phyloP scores from a whole-genome alignment of 208 protist species.

The Angomonas ambiguus region DNA sequence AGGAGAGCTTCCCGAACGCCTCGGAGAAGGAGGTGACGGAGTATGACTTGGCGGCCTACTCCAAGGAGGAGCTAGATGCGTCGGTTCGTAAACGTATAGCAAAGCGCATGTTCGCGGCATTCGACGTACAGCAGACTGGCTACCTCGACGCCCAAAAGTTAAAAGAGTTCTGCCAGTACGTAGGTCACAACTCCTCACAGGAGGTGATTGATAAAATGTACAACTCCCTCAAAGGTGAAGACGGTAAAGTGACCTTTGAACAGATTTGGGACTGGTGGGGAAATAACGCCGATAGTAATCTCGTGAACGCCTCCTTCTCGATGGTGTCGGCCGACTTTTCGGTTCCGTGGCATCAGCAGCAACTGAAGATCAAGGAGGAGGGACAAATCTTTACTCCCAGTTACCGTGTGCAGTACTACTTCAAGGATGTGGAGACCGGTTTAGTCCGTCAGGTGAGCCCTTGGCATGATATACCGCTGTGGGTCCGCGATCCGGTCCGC shows the following conservation, averaged over 20 bases:
- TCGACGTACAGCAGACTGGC: conserved; percentile 80
- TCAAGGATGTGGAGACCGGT: conserved; percentile 81
- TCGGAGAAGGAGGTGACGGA: conserved; percentile 33
- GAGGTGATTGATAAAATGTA: conserved; percentile 55
- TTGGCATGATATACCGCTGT: conserved; percentile 91
- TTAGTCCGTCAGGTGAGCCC: conserved; percentile 76
- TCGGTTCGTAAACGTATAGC: conserved; percentile 78
- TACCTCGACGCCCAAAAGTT: conserved; percentile 61
- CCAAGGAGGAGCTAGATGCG: conserved; percentile 67
- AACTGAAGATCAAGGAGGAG: conserved; percentile 77
- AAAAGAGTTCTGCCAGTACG: conserved; percentile 74
- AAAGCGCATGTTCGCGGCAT: conserved; percentile 84
- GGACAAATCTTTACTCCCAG: conserved; percentile 88
- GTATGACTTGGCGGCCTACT: conserved; percentile 79
- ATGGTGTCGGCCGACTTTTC: conserved; percentile 85
- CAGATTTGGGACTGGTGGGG: conserved; percentile 86
- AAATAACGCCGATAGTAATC: conserved; percentile 34
- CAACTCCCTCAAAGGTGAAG: conserved; percentile 41
- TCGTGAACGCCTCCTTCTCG: conserved; percentile 68
- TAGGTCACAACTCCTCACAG: conserved; percentile 45
- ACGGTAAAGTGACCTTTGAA: conserved; percentile 73
- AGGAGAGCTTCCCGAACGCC: neutral
- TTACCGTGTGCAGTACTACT: conserved; percentile 89
- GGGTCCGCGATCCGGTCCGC: conserved; percentile 80
- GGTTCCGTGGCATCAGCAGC: conserved; percentile 86